Evolutionary conservation across 1,139 yeast species (phyloP).

Genomic region (Pichia sp.): DNA sequence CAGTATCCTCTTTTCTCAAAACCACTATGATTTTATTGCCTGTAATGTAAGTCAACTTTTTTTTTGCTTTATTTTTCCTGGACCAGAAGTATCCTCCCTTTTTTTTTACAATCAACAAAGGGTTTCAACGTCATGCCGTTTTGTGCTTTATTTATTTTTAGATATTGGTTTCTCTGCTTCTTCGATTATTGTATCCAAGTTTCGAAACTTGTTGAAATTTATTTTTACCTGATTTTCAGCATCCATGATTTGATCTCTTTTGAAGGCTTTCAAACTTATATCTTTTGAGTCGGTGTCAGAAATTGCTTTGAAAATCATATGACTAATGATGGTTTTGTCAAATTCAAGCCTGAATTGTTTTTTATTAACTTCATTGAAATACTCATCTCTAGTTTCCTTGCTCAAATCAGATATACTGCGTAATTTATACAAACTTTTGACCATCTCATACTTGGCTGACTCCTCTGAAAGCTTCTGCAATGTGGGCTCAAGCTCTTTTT

Average conservation of each 20-base stretch:
- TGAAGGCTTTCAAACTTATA: too few species aligned
- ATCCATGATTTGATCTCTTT: not conserved
- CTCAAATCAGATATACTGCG: conserved; percentile 21
- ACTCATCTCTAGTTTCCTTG: conserved; percentile 2
- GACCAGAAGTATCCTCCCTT: too few species aligned
- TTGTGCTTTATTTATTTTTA: not conserved
- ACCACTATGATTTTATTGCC: too few species aligned
- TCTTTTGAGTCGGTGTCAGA: too few species aligned
- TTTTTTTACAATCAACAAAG: too few species aligned
- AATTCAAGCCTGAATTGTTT: conserved; percentile 10
- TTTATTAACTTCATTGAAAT: not conserved
- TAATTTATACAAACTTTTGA: conserved; percentile 19
- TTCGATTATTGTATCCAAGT: conserved; percentile 11
- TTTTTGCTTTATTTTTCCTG: too few species aligned
- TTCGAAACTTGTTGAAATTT: conserved; percentile 11
- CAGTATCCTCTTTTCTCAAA: too few species aligned
- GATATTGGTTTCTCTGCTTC: not conserved
- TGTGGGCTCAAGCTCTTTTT: conserved; percentile 17
- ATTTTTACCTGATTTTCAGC: conserved; percentile 10
- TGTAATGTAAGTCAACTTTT: too few species aligned
- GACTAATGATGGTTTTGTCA: conserved; percentile 7
- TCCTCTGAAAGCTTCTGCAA: conserved; percentile 13
- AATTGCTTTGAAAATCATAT: not conserved
- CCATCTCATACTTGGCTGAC: conserved; percentile 18
- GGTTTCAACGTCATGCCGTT: not conserved